Evolutionary conservation across 2,329 filamentous ascomycete species (phyloP).

Genomic region (Monosporascus cannonballus): DNA sequence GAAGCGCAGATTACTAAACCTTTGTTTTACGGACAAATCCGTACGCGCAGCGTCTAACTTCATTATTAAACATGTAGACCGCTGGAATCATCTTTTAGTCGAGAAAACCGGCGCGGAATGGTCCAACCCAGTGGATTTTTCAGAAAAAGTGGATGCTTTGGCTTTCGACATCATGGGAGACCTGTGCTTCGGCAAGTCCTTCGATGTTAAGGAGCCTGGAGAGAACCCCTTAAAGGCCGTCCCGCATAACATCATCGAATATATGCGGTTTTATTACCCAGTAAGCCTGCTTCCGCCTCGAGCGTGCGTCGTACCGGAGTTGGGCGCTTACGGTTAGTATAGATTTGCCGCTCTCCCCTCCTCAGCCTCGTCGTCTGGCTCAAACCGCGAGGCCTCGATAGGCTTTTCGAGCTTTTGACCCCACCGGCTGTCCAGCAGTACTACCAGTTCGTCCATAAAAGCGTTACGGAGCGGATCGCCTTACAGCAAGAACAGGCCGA

Average conservation of each 20-base stretch:
- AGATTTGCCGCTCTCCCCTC: slow-evolving; percentile 3
- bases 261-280: slow-evolving; percentile 12
- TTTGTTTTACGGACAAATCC: slow-evolving; percentile 17
- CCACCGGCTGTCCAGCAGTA: slow-evolving; percentile 9
- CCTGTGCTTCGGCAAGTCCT: slow-evolving; percentile 18
- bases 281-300: slow-evolving; percentile 4
- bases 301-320: not conserved
- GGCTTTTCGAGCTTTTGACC: slow-evolving; percentile 4
- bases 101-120: slow-evolving; percentile 7
- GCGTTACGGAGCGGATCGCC: slow-evolving; percentile 9
- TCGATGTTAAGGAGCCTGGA: slow-evolving; percentile 19
- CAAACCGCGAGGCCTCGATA: slow-evolving; percentile 12
- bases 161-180: slow-evolving; percentile 17
- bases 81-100: slow-evolving; percentile 14
- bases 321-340: not conserved
- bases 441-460: slow-evolving; percentile 11
- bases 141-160: slow-evolving; percentile 4
- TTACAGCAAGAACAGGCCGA: slow-evolving; percentile 8
- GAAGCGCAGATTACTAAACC: slow-evolving; percentile 14
- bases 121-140: slow-evolving; percentile 12
- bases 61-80: slow-evolving; percentile 14
- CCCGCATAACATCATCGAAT: slow-evolving; percentile 9
- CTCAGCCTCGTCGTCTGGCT: not conserved
- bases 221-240: slow-evolving; percentile 10
- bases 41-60: slow-evolving; percentile 11